These are phyloP conservation scores for Phytopythium mirpurense DNA, from an alignment of 352 stramenopile genomes.

Conservation along the genomic window DNA sequence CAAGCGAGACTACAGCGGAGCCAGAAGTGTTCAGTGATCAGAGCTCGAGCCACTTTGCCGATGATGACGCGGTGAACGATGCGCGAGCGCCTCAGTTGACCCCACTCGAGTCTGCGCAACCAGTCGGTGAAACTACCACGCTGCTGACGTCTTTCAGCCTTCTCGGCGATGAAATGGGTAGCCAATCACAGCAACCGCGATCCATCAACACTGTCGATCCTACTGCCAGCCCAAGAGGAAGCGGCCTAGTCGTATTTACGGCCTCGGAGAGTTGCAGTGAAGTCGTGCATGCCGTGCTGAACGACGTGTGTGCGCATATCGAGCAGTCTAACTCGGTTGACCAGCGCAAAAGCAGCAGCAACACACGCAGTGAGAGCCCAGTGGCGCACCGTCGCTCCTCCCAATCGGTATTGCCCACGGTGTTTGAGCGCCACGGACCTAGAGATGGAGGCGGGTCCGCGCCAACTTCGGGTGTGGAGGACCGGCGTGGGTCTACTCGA, in stretches of 20 bases:
- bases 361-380: background rate
- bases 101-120: background rate
- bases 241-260: too few relatives aligned
- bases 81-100: background rate
- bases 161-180: too few relatives aligned
- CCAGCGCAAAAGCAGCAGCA: background rate
- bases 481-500: background rate
- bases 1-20: background rate
- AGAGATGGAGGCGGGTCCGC: too few relatives aligned
- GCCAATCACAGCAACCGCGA: background rate
- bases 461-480: background rate
- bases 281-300: background rate
- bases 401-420: background rate
- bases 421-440: background rate
- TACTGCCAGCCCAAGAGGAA: background rate
- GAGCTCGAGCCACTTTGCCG: too few relatives aligned
- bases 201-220: too few relatives aligned
- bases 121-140: too few relatives aligned
- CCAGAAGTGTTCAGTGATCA: too few relatives aligned
- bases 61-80: background rate
- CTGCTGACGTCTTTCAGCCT: too few relatives aligned
- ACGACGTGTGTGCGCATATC: background rate
- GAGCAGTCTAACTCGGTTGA: background rate
- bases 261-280: too few relatives aligned
- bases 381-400: background rate